Evolutionary conservation across 2,329 filamentous ascomycete genomes (phyloP).

Genomic region (Acrodontium crateriforme): DNA sequence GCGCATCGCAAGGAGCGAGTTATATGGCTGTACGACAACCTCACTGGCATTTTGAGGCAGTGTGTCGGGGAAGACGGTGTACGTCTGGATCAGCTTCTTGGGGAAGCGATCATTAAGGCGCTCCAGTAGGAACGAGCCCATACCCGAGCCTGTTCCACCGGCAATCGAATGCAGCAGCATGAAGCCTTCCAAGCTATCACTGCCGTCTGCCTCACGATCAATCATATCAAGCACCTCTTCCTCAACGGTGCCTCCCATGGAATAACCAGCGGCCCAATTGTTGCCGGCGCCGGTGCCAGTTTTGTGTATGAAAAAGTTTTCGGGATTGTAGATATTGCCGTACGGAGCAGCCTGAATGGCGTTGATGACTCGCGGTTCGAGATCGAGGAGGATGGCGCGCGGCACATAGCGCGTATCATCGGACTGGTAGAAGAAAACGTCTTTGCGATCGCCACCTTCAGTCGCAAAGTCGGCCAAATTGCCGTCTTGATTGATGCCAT

Average conservation of each 20-base stretch:
- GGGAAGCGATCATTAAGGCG: slow-evolving; percentile 93
- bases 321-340: slow-evolving; percentile 98
- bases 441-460: slow-evolving; percentile 92
- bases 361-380: slow-evolving; percentile 89
- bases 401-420: slow-evolving; percentile 98
- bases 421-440: slow-evolving; percentile 98
- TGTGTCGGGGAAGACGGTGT: slow-evolving; percentile 94
- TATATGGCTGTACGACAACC: slow-evolving; percentile 96
- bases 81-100: slow-evolving; percentile 98
- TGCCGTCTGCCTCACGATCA: slow-evolving; percentile 93
- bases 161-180: slow-evolving; percentile 99
- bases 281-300: slow-evolving; percentile 89
- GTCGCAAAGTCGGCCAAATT: slow-evolving; percentile 97
- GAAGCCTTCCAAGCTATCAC: slow-evolving; percentile 94
- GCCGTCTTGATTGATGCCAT: slow-evolving; percentile 93
- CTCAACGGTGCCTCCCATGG: slow-evolving; percentile 78
- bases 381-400: slow-evolving; percentile 82
- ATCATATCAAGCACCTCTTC: slow-evolving; percentile 99
- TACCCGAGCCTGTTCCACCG: slow-evolving; percentile 87
- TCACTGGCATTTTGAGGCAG: slow-evolving; percentile 72
- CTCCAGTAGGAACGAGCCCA: slow-evolving; percentile 90
- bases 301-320: slow-evolving; percentile 96
- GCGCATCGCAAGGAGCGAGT: slow-evolving; percentile 84
- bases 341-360: slow-evolving; percentile 86
- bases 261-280: slow-evolving; percentile 96